phyloP scores from a whole-genome alignment of 352 stramenopile species.

The Globisporangium takayamanum region DNA sequence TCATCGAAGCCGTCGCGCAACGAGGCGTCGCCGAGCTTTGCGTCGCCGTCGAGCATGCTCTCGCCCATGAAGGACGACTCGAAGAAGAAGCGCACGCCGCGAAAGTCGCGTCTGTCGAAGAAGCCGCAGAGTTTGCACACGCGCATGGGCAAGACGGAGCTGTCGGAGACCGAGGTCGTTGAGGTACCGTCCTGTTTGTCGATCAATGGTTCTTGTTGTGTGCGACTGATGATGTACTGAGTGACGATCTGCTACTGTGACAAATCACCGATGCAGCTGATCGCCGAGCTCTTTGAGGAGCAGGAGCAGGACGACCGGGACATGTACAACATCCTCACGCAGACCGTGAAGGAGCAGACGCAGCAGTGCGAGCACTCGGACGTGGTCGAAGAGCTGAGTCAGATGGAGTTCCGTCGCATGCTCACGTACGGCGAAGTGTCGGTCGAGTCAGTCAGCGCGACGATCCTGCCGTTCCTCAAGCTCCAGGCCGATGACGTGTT shows the following conservation, averaged over 20 bases:
- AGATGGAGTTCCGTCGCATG: slow-evolving; percentile 59
- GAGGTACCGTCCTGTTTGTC: slow-evolving; percentile 13
- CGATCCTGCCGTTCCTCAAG: slow-evolving; percentile 59
- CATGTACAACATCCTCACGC: slow-evolving; percentile 64
- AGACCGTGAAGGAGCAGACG: slow-evolving; percentile 62
- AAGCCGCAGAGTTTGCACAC: slow-evolving; percentile 38
- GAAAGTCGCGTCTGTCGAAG: slow-evolving; percentile 33
- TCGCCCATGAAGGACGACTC: slow-evolving; percentile 50
- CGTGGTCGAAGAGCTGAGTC: slow-evolving; percentile 60
- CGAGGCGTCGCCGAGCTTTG: slow-evolving; percentile 9
- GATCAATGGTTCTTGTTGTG: background rate
- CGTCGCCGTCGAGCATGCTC: slow-evolving; percentile 21
- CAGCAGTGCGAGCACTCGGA: slow-evolving; percentile 49
- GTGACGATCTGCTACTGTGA: background rate
- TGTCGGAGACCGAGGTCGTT: slow-evolving; percentile 28
- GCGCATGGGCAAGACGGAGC: slow-evolving; percentile 22
- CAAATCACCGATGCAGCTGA: slow-evolving; percentile 18
- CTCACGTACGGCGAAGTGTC: slow-evolving; percentile 83
- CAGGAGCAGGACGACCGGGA: slow-evolving; percentile 72
- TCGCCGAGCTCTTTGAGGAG: slow-evolving; percentile 57
- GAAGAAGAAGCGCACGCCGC: slow-evolving; percentile 30
- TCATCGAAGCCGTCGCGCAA: background rate
- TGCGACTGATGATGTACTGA: background rate
- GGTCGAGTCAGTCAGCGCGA: slow-evolving; percentile 51
- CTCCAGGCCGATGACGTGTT: slow-evolving; percentile 67